Evolutionary conservation across 2,329 filamentous ascomycete genomes (phyloP), one percentile per base, ranked within the genome.

Genomic region (Fusarium sp.): DNA sequence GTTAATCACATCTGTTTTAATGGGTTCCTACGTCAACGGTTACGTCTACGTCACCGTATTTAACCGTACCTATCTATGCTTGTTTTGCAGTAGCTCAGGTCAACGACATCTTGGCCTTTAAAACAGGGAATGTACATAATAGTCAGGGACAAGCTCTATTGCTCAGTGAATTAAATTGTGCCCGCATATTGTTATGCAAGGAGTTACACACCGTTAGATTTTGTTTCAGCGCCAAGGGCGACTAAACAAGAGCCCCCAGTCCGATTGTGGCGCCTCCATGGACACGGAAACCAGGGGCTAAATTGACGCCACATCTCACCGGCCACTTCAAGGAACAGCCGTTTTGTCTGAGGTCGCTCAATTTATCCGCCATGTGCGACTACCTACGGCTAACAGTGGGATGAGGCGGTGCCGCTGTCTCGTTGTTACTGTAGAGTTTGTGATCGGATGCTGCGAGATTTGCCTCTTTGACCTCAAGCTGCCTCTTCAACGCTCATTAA

Each of bases 281-380:
- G 3, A 27, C 24, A 22, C 17, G 67, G 62, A 53, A 59, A 38
- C 56, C 24, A 62, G 59, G 56, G 49, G 70, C 35, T 10, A 49
- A 40, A 67, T 40, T 10, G 57, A 40, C 71, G 71, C 71, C 71
- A 73, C 71, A 68, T 67, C 33, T 49, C 35, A 64, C n/a, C 49
- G n/a, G 62, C 11, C n/a, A 6, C 40, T 58, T 14, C 20, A 49
- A 14, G 44, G 55, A 58, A 58, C 72, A 49, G 70, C 70, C n/a
- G 57, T 11, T 44, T 22, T 60, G 49, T 53, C 49, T 42, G 24
- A 20, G 49, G 49, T 53, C 6, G 1, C 33, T 35, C 10, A 53
- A 53, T 53, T 53, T 53, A 53, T 53, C 49, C 49, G 49, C 49
- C 27, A 53, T 53, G 49, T 14, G 69, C 69, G 69, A 53, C 31